Base-by-base conservation (phyloP, 108 stramenopile genomes). In the Mediolabrus comicus region DNA sequence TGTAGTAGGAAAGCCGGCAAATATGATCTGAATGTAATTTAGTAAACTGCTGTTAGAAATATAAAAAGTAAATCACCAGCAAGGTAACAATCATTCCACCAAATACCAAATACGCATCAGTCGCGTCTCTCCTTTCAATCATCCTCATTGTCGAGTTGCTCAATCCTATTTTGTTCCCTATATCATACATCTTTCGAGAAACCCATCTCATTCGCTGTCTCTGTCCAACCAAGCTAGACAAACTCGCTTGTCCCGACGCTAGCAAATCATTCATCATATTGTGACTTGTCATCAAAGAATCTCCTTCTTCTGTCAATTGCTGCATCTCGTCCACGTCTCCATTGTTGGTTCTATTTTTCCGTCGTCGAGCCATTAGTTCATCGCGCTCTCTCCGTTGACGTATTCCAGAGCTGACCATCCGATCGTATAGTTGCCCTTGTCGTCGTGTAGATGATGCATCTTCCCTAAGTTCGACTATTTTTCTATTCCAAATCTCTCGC, bases 51-150 rank as follows among this genome's bases (percentile, higher is more conserved):
- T 24, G 16, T 72, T 59, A 71, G 61, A 92, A 86, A 77, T 87
- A 92, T 16, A 85, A 74, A 61, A 93, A 83, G 76, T 93, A 93
- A 53, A 93, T 86, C 19, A 86, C 85, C 70, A 93, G 68, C 52
- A 79, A 62, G 1, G 92, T 93, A 34, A 91, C 71, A 11, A 91
- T 72, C 85, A 86, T 87, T 2, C 89, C 87, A 14, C 75, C 92
- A 39, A 89, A 75, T n/a, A 93, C 92, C 41, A 93, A 77, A 67
- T 93, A 93, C 8, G 87, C 87, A 86, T 93, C 92, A n/a, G 89
- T 89, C 12, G 88, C 83, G 65, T 93, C 92, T 65, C 92, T 74
- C 59, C 87, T 85, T 63, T 93, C 92, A 81, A 93, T 88, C 62
- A 93, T 87, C 53, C 83, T 82, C 92, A 93, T 91, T 12, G 89